phyloP scores from a whole-genome alignment of 345 rosid genomes.

The Gossypium thurberi region DNA sequence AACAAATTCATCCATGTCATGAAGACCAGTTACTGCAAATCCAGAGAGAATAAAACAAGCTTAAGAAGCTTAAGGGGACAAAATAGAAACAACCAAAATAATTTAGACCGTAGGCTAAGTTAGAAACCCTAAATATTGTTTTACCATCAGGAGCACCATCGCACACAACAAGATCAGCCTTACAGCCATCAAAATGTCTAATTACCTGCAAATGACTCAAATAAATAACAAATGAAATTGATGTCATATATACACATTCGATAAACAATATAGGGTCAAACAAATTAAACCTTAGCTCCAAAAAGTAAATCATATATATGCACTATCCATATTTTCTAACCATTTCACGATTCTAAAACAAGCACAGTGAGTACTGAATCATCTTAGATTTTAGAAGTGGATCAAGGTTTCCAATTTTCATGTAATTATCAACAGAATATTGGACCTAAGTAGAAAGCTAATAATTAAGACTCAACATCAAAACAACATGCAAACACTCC shows the following conservation, averaged over 20 bases:
- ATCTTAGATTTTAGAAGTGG: neutral
- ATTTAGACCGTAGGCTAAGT: neutral
- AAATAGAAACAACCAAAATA: neutral
- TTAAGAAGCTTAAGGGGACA: neutral
- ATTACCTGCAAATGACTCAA: slow-evolving; percentile 49
- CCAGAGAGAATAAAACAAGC: slow-evolving; percentile 14
- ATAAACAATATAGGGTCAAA: neutral
- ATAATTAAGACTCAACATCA: neutral
- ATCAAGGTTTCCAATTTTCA: neutral
- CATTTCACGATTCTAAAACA: neutral
- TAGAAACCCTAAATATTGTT: slow-evolving; percentile 10
- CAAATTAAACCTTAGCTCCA: neutral
- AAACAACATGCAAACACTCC: neutral
- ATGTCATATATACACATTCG: neutral
- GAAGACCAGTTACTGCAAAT: slow-evolving; percentile 89
- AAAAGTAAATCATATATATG: neutral
- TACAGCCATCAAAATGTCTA: slow-evolving; percentile 90
- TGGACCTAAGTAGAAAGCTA: neutral
- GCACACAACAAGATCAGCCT: slow-evolving; percentile 96
- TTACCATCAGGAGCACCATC: slow-evolving; percentile 99
- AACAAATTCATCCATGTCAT: slow-evolving; percentile 98
- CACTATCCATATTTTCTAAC: neutral
- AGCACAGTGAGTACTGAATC: neutral
- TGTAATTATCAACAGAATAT: neutral
- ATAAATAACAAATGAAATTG: neutral